Conservation (phyloP, 2,329 filamentous ascomycete genomes). For the Aspergillus sp. region DNA sequence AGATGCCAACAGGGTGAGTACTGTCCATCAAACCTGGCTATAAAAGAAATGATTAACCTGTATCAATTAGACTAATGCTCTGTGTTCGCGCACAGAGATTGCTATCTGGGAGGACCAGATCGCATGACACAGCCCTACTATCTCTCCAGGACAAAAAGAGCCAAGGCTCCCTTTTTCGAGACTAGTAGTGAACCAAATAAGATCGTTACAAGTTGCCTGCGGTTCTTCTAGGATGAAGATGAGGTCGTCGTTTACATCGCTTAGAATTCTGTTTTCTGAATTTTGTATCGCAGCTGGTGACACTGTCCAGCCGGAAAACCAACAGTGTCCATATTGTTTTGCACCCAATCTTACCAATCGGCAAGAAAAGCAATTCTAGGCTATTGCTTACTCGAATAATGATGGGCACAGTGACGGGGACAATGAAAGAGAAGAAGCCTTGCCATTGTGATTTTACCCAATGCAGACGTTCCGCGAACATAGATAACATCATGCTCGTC, state of each 20-base stretch:
- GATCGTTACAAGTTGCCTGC: slow-evolving; percentile 2
- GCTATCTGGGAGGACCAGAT: no score
- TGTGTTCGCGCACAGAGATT: no score
- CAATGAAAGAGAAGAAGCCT: slow-evolving; percentile 1
- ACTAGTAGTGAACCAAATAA: no score
- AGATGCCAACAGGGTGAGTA: no score
- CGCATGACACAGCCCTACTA: no score
- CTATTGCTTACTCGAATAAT: background rate
- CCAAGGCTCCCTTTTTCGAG: no score
- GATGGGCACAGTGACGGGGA: background rate
- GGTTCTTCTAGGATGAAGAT: slow-evolving; percentile 7
- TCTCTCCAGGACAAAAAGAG: no score
- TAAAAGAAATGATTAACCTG: no score
- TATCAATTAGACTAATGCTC: no score
- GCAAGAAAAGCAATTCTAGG: background rate
- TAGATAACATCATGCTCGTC: slow-evolving; percentile 3
- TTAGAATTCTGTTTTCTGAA: background rate
- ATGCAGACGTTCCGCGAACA: slow-evolving; percentile 5
- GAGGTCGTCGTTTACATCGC: slow-evolving; percentile 2
- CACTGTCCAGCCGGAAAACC: background rate
- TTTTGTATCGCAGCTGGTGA: background rate
- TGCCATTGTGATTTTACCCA: slow-evolving; percentile 6
- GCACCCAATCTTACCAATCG: background rate
- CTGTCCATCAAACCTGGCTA: no score
- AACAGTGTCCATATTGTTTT: slow-evolving; percentile 1